These are phyloP conservation scores for Cyberlindnera xylosilytica DNA, from an alignment of 805 yeast genomes.

Conservation along the genomic window DNA sequence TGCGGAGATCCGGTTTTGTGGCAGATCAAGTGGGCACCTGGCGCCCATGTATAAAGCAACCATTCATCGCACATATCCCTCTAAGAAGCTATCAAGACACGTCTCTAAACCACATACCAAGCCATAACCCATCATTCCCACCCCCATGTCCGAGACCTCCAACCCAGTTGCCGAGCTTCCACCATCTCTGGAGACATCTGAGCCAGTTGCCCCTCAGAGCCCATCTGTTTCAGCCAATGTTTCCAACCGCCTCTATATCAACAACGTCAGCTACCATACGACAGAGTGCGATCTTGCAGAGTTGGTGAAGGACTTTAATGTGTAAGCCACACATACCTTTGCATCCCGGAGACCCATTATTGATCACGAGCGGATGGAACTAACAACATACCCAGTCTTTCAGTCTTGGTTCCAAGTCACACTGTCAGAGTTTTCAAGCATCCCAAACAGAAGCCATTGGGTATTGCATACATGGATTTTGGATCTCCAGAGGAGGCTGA, in stretches of 20 bases:
- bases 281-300: constrained; percentile 51
- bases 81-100: too few species aligned
- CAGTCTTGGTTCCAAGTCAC: constrained; percentile 53
- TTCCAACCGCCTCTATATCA: constrained; percentile 44
- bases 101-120: too few species aligned
- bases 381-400: too few species aligned
- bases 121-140: too few species aligned
- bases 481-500: constrained; percentile 60
- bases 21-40: too few species aligned
- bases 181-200: too few species aligned
- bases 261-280: constrained; percentile 50
- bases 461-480: constrained; percentile 83
- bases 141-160: neutral
- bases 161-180: too few species aligned
- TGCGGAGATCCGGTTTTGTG: neutral
- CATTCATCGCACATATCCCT: too few species aligned
- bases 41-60: too few species aligned
- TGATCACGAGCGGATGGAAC: too few species aligned
- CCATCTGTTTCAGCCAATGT: neutral
- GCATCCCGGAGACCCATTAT: too few species aligned
- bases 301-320: constrained; percentile 41
- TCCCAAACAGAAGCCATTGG: constrained; percentile 45
- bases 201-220: neutral
- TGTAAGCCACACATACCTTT: constrained; percentile 34
- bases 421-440: constrained; percentile 45